Percentiles rank a stretch among this genome's conserved stretches.
Conservation (phyloP, 768 basidiomycete species). For the Cubamyces lactineus region DNA sequence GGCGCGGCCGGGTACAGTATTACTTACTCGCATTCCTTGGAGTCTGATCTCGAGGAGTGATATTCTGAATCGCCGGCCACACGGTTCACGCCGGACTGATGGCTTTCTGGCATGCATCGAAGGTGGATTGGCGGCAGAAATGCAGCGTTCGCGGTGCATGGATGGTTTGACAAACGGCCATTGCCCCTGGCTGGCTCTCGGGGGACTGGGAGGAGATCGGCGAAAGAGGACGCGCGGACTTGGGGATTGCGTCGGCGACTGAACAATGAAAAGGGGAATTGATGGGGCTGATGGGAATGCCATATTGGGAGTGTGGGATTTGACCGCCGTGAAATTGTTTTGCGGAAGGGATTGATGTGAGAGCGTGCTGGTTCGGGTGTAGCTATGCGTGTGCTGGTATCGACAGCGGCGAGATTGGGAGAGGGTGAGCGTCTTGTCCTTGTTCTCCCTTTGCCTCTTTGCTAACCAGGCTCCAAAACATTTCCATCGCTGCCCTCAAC, state of each 20-base stretch:
- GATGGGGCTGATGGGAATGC: slow-evolving; percentile 12
- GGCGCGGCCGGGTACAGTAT: background rate
- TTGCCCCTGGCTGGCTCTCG: no score
- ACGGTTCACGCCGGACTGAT: background rate
- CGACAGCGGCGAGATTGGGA: slow-evolving; percentile 15
- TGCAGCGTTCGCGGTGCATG: background rate
- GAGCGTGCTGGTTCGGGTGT: background rate
- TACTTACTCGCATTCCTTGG: no score
- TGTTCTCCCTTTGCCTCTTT: slow-evolving; percentile 8
- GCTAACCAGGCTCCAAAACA: background rate
- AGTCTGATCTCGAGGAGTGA: slow-evolving; percentile 1
- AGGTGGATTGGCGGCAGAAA: background rate
- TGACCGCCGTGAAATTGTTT: slow-evolving; percentile 22
- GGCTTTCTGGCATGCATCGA: background rate
- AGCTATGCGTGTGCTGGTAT: slow-evolving; percentile 22
- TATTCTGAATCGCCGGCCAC: background rate
- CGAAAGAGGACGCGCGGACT: slow-evolving; percentile 17
- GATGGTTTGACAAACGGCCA: background rate
- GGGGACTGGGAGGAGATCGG: background rate
- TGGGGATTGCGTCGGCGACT: slow-evolving; percentile 10
- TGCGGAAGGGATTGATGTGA: slow-evolving; percentile 10
- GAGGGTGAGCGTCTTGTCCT: slow-evolving; percentile 6
- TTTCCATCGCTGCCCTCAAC: background rate
- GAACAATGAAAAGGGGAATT: slow-evolving; percentile 1
- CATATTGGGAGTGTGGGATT: slow-evolving; percentile 5